Evolutionary conservation across 2,329 filamentous ascomycete genomes (phyloP), one percentile per base, ranked within the genome.

Genomic region (Raffaelea arxii): DNA sequence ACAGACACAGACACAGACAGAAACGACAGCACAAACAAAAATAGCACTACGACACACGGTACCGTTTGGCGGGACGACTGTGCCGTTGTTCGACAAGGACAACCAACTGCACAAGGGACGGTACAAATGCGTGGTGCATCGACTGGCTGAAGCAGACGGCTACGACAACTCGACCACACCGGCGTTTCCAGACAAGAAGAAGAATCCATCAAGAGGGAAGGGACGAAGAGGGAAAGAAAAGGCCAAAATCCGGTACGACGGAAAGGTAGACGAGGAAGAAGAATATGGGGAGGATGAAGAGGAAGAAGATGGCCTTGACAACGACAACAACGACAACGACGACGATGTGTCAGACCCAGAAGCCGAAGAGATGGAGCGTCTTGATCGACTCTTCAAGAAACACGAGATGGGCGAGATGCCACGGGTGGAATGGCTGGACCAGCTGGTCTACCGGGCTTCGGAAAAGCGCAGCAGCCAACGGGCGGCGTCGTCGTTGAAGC

Each of bases 371-470:
- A 75, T 96, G 51, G 89, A 96, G 56, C 76, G 92, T 18, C 76
- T 98, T 55, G 90, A 97, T 59, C 83, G 80, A 46, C 65, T 97
- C 21, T 85, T 98, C 61, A 98, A 98, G 66, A 94, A 95, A 65
- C 92, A 97, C 59, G 94, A 98, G 61, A 94, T 96, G 84, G 90
- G 89, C 18, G 92, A 98, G 61, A 91, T 98, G 23, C 82, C 87
- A 1, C 80, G 89, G 16, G 85, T 95, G 41, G 87, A 94, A 57
- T 98, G 92, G 94, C 76, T 98, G 38, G 92, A 98, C 62, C 86
- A 92, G 58, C 75, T 97, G 56, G 90, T 96, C 3, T 98, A 94
- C 61, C 82, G 91, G 36, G 84, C 84, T 44, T 82, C 94, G 49
- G 91, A 95, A 66, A 92, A 86, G 65, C 74, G 80, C 48, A 78